These are phyloP conservation scores for Rhodamnia argentea DNA, from an alignment of 345 rosid genomes.

Conservation along the genomic window DNA sequence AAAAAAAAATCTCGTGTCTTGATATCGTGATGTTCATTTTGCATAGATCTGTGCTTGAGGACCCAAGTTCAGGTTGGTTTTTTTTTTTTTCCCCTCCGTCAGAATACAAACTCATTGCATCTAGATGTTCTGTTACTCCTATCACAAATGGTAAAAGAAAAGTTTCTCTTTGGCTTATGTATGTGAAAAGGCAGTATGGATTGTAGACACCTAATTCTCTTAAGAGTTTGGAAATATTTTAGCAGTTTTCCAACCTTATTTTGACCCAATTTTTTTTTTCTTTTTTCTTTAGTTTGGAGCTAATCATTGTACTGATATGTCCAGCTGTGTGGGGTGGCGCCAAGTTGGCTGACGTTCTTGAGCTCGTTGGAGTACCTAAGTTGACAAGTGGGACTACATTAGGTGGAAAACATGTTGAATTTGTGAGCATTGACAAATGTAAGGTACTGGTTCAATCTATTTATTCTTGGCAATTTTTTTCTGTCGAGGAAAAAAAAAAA, in stretches of 20 bases:
- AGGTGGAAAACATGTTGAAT: constrained; percentile 88
- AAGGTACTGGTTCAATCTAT: constrained; percentile 35
- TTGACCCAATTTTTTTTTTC: not conserved
- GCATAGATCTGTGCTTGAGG: not conserved
- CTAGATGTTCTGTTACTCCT: not conserved
- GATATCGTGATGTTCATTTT: not conserved
- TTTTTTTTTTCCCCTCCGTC: not conserved
- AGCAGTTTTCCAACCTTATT: not conserved
- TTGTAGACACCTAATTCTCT: not conserved
- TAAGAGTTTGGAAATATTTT: not conserved
- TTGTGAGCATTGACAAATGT: constrained; percentile 91
- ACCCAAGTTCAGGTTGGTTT: not conserved
- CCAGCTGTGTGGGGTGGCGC: constrained; percentile 91
- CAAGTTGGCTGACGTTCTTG: constrained; percentile 75
- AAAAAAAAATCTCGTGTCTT: not conserved
- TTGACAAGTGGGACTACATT: constrained; percentile 32
- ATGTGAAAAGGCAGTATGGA: not conserved
- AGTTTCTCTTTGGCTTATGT: not conserved
- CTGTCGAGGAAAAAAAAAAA: not conserved
- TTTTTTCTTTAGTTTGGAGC: not conserved
- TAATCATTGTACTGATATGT: constrained; percentile 6
- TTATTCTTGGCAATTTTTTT: not conserved
- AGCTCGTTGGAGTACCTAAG: constrained; percentile 69
- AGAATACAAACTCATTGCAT: not conserved
- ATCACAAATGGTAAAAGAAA: not conserved